Evolutionary conservation across 352 stramenopile genomes (phyloP), one percentile per base, ranked within the genome.

Genomic region (Pythium folliculosum): DNA sequence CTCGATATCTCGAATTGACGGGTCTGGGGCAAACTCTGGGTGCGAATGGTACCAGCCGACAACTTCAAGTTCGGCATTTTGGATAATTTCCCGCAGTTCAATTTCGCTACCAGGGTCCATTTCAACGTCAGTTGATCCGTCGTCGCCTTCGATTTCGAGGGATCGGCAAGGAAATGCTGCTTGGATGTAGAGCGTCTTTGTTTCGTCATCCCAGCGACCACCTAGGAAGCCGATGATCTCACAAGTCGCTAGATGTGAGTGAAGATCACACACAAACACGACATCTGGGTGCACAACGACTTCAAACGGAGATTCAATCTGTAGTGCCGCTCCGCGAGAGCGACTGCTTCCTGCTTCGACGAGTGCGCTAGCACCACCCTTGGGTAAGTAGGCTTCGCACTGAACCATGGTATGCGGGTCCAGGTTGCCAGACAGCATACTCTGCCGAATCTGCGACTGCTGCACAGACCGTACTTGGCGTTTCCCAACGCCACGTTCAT

Each of bases 11-110:
- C 89, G 94, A 53, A 98, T 77, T 0, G 88, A 97, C 16, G 95
- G 95, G 71, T 98, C 89, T 2, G 94, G 92, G 19, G 91, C 83
- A 77, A 98, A 98, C 27, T 82, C 87, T 14, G 95, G 95, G 71
- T 98, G 94, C 10, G 87, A 97, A 73, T 98, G 95, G 63, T 98
- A 98, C 95, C 95, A 98, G 5, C 95, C 95, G 5, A 98, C 92
- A 48, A 98, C 91, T 60, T 95, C 86, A 5, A 98, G 68, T 55
- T 94, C 77, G 3, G 91, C 82, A 44, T 95, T 89, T 65, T 86
- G 67, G 71, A 98, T 98, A 47, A 95, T 94, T 25, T 96, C 88
- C 35, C 91, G 87, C 47, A 97, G 70, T 58, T 96, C 82, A 62
- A 98, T 94, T 70, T 98, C 91, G 53, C 80, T 94, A 8, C 82